Evolutionary conservation across 345 rosid genomes (phyloP), one percentile per base, ranked within the genome.

Genomic region (Boechera divaricarpa): DNA sequence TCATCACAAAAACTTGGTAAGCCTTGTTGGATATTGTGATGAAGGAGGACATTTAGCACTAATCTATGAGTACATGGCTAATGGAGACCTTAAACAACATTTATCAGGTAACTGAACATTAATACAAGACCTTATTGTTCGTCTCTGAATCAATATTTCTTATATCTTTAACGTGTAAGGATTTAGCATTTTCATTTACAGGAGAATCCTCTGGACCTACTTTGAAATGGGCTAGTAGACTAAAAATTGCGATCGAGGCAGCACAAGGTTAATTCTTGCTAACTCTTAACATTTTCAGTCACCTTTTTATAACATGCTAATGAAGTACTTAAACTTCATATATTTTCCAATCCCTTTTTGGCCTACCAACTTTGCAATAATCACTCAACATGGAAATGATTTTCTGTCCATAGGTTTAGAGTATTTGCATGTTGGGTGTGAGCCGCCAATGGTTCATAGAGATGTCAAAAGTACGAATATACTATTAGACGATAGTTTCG

Each of bases 401-500:
- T 24, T 48, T 48, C 0, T 48, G 18, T 59, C 5, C 26, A 44
- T 5, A 74, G 88, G 86, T 3, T 63, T 83, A 63, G 86, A 82
- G 62, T 85, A 85, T 7, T 55, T 87, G 42, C 88, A 83, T 29
- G 55, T 73, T 60, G 86, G 90, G 2, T 82, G 88, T 75, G 82
- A 74, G 52, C 87, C 87, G 0, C 83, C 84, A 2, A 81, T 81
- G 61, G 55, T 83, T 67, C 85, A 84, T 59, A 63, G 88, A 67
- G 85, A 86, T 81, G 79, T 84, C 47, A 86, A 86, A 72, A 60
- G 76, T 39, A 42, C 80, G 9, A 87, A 87, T 45, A 85, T 87
- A 73, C 64, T 85, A n/a, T 32, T 83, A 18, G 72, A 67, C 7
- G 69, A 83, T 5, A 79, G 69, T 11, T 74, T 85, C 33, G 86